Evolutionary conservation across 768 basidiomycete species (phyloP).

Genomic region (Rhodocollybia butyracea): DNA sequence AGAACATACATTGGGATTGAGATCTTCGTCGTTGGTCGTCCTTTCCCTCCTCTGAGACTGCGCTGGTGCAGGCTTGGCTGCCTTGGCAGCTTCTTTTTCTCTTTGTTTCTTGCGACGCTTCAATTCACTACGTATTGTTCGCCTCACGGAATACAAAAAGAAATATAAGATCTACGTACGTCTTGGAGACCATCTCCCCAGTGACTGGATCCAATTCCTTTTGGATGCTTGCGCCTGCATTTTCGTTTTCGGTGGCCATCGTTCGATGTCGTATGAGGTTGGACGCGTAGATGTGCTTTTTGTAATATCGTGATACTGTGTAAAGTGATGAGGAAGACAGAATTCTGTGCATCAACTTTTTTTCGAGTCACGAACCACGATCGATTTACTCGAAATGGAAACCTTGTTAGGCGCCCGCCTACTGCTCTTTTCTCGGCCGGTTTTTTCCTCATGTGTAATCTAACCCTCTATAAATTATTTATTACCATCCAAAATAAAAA

Average conservation of each 20-base stretch:
- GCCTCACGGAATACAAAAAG: conserved; percentile 26
- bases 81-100: conserved; percentile 76
- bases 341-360: neutral
- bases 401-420: neutral
- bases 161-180: conserved; percentile 45
- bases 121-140: conserved; percentile 64
- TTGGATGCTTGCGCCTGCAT: conserved; percentile 48
- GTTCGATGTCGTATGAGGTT: conserved; percentile 2
- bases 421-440: neutral
- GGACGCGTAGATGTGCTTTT: neutral
- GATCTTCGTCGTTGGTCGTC: conserved; percentile 69
- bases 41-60: conserved; percentile 38
- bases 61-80: conserved; percentile 45
- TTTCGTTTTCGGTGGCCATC: neutral
- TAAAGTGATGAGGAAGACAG: neutral
- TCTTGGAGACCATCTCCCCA: conserved; percentile 96
- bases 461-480: too few species aligned
- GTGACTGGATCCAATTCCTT: conserved; percentile 90
- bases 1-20: conserved; percentile 82
- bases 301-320: neutral
- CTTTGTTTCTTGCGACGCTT: conserved; percentile 91
- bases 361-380: conserved; percentile 1
- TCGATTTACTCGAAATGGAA: neutral
- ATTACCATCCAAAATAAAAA: conserved; percentile 1
- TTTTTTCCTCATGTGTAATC: too few species aligned